Base-by-base conservation (phyloP, 306 rosid genomes). In the Notholithocarpus densiflorus region DNA sequence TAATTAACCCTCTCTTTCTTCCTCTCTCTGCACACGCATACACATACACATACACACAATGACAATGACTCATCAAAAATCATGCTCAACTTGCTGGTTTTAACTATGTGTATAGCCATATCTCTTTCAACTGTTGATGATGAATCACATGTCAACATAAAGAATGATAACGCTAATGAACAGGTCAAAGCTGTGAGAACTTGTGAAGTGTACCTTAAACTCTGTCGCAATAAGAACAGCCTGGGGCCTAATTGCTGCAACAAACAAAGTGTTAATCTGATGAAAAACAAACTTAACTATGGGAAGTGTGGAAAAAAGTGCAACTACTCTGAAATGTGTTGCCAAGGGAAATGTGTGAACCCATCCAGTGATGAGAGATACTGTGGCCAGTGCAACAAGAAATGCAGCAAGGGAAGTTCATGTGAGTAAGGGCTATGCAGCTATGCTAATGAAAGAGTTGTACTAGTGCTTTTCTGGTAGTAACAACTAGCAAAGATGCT, bases 271-370 rank as follows among this genome's bases (percentile, higher is more conserved):
- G 90, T 91, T 2, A 77, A 86, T 7, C 17, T 87, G 52, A 19
- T 73, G 26, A 71, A 20, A 1, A 91, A 91, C 56, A 73, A 48
- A 53, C 26, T 77, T 15, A 91, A 91, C 73, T 91, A 93, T 52
- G 93, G 93, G 17, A 85, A 40, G 80, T 91, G 96, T 68, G 90
- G 96, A 54, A 87, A 84, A 83, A 91, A 85, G 74, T 91, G 96
- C 71, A 75, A 78, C 62, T 86, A 74, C 43, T 66, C 73, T 1
- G 85, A 89, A 83, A 76, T 86, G 12, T 91, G 93, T 32, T 91
- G 97, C 34, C 78, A 72, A 37, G 93, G 93, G 1, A 75, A 78
- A 77, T 91, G 90, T 18, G 90, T 89, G 84, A 91, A 83, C 21
- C 82, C 92, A 1, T 64, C 48, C 48, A 31, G 23, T 3, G 48